These are phyloP conservation scores for Aspergillus carlsbadensis DNA, from an alignment of 495 filamentous ascomycete genomes.

Conservation along the genomic window DNA sequence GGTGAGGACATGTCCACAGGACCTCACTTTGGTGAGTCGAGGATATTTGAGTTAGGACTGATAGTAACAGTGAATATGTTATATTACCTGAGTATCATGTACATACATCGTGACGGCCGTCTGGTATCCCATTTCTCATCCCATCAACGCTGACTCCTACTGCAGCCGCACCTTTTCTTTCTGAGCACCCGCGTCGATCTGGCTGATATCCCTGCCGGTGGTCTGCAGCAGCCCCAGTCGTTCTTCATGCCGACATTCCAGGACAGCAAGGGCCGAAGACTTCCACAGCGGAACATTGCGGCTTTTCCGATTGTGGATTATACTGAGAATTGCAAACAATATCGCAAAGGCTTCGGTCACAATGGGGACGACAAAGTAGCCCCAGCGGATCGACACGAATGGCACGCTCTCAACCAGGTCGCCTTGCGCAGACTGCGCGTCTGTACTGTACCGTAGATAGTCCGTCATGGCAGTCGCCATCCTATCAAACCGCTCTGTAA, in stretches of 20 bases:
- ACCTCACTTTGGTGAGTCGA: too few species aligned
- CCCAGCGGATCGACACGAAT: constrained; percentile 19
- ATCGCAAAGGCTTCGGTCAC: constrained; percentile 15
- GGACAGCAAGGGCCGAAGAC: constrained; percentile 21
- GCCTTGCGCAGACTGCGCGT: constrained; percentile 9
- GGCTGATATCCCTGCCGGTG: constrained; percentile 13
- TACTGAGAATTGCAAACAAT: constrained; percentile 18
- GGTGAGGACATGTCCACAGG: too few species aligned
- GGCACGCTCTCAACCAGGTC: constrained; percentile 12
- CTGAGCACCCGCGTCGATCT: constrained; percentile 14
- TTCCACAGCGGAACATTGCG: constrained; percentile 21
- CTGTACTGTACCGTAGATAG: constrained; percentile 18
- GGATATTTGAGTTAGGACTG: too few species aligned
- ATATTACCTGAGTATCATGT: too few species aligned
- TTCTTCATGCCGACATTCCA: constrained; percentile 20
- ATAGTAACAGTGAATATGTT: too few species aligned
- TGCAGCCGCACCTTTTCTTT: constrained; percentile 11
- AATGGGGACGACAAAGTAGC: constrained; percentile 20
- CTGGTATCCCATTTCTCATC: too few species aligned
- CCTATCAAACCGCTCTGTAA: constrained; percentile 12
- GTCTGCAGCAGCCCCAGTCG: constrained; percentile 12
- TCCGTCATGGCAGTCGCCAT: constrained; percentile 21
- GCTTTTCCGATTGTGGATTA: constrained; percentile 19
- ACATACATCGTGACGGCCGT: too few species aligned
- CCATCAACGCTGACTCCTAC: neutral